Conservation (phyloP, 257 asterid genomes). For the Solanum habrochaites region DNA sequence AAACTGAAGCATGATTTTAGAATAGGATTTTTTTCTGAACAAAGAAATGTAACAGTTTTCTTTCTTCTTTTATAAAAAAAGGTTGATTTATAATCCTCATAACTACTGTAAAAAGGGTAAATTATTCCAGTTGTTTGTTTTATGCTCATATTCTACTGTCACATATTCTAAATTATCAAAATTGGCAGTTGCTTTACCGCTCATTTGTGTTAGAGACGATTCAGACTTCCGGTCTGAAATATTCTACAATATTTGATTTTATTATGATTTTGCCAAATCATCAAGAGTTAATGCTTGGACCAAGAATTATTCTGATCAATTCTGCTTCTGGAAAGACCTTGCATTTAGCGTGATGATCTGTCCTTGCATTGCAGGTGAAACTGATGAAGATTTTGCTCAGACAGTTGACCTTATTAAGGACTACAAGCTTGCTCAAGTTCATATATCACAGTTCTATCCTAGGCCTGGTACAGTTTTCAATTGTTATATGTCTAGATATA, state of each 20-base stretch:
- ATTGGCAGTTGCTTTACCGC: background rate
- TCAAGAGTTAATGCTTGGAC: background rate
- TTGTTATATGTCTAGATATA: background rate
- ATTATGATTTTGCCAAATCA: background rate
- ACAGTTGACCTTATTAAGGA: constrained; percentile 71
- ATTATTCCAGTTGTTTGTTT: background rate
- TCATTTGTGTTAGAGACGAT: background rate
- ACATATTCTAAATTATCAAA: background rate
- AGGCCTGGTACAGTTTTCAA: constrained; percentile 51
- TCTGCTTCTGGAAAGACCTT: background rate
- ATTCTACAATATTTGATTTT: background rate
- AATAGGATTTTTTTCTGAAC: background rate
- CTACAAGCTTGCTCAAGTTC: constrained; percentile 82
- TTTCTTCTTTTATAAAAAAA: background rate
- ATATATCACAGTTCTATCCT: constrained; percentile 90
- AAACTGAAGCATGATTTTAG: background rate
- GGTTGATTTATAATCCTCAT: background rate
- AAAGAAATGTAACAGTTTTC: background rate
- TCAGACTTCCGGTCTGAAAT: background rate
- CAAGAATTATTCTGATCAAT: background rate
- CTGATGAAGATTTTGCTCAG: constrained; percentile 77
- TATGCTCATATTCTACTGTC: background rate
- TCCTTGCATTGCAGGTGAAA: constrained; percentile 57
- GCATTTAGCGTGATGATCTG: background rate
- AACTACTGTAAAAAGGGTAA: background rate